A percentile compares a stretch with the other conserved stretches of the same genome.
These are phyloP conservation scores for Phlyctochytrium bullatum DNA, from an alignment of 192 early-diverging fungal genomes.

Conservation along the genomic window DNA sequence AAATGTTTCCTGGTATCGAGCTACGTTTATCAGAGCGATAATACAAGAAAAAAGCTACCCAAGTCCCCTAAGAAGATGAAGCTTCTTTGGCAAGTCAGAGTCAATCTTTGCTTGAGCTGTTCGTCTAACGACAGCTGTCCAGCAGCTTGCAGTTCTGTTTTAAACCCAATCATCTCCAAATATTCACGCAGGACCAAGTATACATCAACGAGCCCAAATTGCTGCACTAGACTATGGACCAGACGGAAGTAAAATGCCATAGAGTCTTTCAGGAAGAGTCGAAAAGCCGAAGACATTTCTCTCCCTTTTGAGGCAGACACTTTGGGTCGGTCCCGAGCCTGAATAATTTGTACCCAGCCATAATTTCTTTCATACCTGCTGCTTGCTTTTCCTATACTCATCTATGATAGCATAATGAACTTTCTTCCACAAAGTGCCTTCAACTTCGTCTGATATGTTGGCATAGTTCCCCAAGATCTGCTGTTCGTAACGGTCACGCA, in stretches of 20 bases:
- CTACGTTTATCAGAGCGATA: neutral
- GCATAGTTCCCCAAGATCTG: neutral
- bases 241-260: neutral
- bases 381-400: neutral
- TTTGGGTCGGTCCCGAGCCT: too few species aligned
- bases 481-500: neutral
- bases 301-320: too few species aligned
- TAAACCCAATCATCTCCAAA: too few species aligned
- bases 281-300: neutral
- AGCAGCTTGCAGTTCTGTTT: too few species aligned
- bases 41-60: slow-evolving; percentile 36
- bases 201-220: too few species aligned
- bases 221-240: neutral
- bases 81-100: slow-evolving; percentile 30
- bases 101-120: too few species aligned
- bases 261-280: neutral
- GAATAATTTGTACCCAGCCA: too few species aligned
- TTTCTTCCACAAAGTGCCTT: neutral
- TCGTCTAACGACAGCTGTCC: too few species aligned
- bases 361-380: neutral
- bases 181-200: too few species aligned
- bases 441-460: neutral
- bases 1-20: slow-evolving; percentile 50
- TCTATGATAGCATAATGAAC: neutral
- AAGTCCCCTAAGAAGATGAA: slow-evolving; percentile 70